phyloP scores from a whole-genome alignment of 2,329 filamentous ascomycete species.

The Xylaria sp. region DNA sequence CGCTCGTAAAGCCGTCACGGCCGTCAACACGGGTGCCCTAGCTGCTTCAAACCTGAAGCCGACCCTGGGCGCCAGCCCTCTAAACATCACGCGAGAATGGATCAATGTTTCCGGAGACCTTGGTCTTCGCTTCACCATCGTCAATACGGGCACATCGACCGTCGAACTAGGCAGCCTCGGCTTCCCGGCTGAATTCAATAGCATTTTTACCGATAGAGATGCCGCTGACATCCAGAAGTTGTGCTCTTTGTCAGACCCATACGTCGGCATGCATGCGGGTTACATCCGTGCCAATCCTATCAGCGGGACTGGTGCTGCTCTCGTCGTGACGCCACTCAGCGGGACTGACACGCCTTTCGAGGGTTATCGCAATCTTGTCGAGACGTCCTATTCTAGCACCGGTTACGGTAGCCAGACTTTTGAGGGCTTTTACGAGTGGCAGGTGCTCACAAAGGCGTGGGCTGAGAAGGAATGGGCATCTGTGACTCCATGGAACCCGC shows the following conservation, averaged over 20 bases:
- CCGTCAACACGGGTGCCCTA: slow-evolving; percentile 39
- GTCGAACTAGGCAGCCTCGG: slow-evolving; percentile 63
- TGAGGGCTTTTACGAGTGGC: slow-evolving; percentile 67
- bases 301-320: slow-evolving; percentile 56
- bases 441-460: slow-evolving; percentile 59
- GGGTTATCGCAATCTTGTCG: slow-evolving; percentile 59
- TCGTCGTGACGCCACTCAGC: slow-evolving; percentile 60
- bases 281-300: slow-evolving; percentile 60
- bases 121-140: slow-evolving; percentile 56
- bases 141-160: slow-evolving; percentile 47
- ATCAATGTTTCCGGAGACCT: slow-evolving; percentile 54
- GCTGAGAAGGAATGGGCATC: slow-evolving; percentile 61
- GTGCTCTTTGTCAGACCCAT: slow-evolving; percentile 64
- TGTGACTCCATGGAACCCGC: slow-evolving; percentile 59
- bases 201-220: slow-evolving; percentile 60
- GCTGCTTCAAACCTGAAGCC: slow-evolving; percentile 49
- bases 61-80: slow-evolving; percentile 47
- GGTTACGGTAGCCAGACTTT: slow-evolving; percentile 60
- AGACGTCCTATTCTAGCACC: slow-evolving; percentile 48
- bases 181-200: slow-evolving; percentile 66
- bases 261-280: slow-evolving; percentile 64
- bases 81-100: slow-evolving; percentile 60
- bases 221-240: slow-evolving; percentile 54
- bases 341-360: slow-evolving; percentile 55
- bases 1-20: slow-evolving; percentile 45